Percentiles rank a stretch among this genome's conserved stretches.
Conservation (phyloP, 768 basidiomycete genomes). For the Phaeotremella skinneri region DNA sequence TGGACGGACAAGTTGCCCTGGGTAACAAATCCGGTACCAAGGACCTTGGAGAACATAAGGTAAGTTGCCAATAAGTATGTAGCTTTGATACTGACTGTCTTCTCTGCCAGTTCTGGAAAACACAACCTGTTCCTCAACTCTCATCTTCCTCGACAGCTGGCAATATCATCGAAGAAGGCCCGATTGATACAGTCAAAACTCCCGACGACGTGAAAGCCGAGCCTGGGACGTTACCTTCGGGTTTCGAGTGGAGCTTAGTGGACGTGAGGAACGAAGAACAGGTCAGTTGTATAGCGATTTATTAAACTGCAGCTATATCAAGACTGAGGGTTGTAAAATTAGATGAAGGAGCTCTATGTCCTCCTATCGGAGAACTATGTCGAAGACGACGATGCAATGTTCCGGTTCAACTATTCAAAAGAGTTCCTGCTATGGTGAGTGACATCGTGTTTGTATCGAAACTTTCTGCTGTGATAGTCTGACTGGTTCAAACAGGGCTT, state of each 20-base stretch:
- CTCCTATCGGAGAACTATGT: constrained; percentile 91
- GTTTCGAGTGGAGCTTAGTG: constrained; percentile 85
- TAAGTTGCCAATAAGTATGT: constrained; percentile 45
- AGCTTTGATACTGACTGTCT: constrained; percentile 9
- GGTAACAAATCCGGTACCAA: constrained; percentile 70
- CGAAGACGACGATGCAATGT: constrained; percentile 92
- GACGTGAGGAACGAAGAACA: constrained; percentile 75
- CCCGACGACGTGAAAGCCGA: constrained; percentile 79
- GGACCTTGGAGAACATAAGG: constrained; percentile 85
- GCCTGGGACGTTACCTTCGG: constrained; percentile 80
- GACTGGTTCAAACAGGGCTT: constrained; percentile 63
- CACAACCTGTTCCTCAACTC: constrained; percentile 84
- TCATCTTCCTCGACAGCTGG: constrained; percentile 43
- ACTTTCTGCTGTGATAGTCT: constrained; percentile 8
- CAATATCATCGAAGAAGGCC: constrained; percentile 70
- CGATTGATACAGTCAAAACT: constrained; percentile 77
- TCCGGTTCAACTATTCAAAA: constrained; percentile 91
- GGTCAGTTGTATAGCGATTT: constrained; percentile 53
- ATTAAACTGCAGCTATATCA: not conserved
- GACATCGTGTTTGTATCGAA: not conserved
- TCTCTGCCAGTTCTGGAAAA: constrained; percentile 75
- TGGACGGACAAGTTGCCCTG: constrained; percentile 74
- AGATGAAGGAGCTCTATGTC: constrained; percentile 90
- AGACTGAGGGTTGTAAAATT: not conserved
- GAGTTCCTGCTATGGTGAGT: constrained; percentile 87